Base-by-base conservation (phyloP, 805 yeast species). In the Saccharomycopsis sp. region DNA sequence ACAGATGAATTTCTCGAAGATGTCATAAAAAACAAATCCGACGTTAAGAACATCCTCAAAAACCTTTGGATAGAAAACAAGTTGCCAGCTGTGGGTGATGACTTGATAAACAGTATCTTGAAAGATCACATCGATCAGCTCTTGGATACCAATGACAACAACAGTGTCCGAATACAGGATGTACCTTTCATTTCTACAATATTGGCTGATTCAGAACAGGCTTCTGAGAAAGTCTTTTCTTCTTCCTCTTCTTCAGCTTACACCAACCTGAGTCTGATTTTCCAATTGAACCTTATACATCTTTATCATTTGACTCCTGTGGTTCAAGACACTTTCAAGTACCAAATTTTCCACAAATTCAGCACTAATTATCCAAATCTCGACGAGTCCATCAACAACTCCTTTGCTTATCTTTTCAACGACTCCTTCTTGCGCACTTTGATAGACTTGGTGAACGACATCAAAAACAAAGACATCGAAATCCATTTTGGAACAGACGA, bases 311-410 rank as follows among this genome's bases (percentile, higher is more conserved):
- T 89, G 53, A 67, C 88, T 51, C 94, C 95, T 2, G 77, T 83
- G 43, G 86, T 96, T 23, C 81, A 79, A 58, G 95, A 85, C 47
- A 87, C 89, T 27, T 94, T 92, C 30, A 81, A 85, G 55, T 43
- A 43, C 26, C 45, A 40, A 21, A 34, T 43, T 4, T 43, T 40
- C 31, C 48, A 43, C 16, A 19, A 22, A 2, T n/a, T 40, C 5
- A 30, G 36, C 10, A 39, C 39, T 18, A 21, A 31, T 19, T 36
- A 43, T 18, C 48, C 48, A 10, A 25, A 43, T 36, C 12, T 39
- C n/a, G 48, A 43, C 21, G 33, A 16, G 3, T 43, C 48, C n/a
- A n/a, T 39, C 7, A 34, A 13, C 13, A 39, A 33, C 21, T 17
- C 36, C 25, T 25, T 38, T 10, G 15, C 15, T 17, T 32, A 26